Evolutionary conservation across 106 monocot species (phyloP).

Genomic region (Phalaenopsis equestris): DNA sequence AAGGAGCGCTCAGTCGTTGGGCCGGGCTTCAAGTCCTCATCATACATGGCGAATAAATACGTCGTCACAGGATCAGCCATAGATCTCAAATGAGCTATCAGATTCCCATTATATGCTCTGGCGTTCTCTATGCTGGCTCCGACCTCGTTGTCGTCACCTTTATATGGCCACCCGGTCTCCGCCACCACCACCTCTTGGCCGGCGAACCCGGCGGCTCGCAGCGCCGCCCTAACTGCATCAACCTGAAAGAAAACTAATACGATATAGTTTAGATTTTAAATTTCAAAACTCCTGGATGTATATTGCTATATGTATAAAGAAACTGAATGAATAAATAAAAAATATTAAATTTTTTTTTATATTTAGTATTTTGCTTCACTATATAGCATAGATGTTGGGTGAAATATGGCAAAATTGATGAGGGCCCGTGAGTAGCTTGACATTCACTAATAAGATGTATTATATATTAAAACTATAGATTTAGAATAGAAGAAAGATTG

Average conservation of each 20-base stretch:
- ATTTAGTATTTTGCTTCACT: too few relatives aligned
- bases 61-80: conserved; percentile 62
- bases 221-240: conserved; percentile 63
- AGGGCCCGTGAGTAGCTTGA: too few relatives aligned
- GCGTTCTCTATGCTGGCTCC: conserved; percentile 77
- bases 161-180: conserved; percentile 91
- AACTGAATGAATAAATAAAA: too few relatives aligned
- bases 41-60: conserved; percentile 82
- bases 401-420: too few relatives aligned
- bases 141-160: conserved; percentile 47
- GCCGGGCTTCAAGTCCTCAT: conserved; percentile 79
- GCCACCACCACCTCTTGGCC: conserved; percentile 76
- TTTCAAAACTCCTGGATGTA: too few relatives aligned
- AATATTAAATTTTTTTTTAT: too few relatives aligned
- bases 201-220: conserved; percentile 42
- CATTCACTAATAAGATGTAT: too few relatives aligned
- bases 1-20: conserved; percentile 77
- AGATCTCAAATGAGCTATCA: conserved; percentile 56
- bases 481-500: too few relatives aligned
- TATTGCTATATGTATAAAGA: too few relatives aligned
- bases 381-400: too few relatives aligned
- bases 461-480: too few relatives aligned
- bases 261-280: too few relatives aligned
- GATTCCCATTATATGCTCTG: conserved; percentile 48
- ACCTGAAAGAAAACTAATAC: conserved; percentile 21